Conservation (phyloP, 2,329 filamentous ascomycete species). For the Verticillium tricorpus region DNA sequence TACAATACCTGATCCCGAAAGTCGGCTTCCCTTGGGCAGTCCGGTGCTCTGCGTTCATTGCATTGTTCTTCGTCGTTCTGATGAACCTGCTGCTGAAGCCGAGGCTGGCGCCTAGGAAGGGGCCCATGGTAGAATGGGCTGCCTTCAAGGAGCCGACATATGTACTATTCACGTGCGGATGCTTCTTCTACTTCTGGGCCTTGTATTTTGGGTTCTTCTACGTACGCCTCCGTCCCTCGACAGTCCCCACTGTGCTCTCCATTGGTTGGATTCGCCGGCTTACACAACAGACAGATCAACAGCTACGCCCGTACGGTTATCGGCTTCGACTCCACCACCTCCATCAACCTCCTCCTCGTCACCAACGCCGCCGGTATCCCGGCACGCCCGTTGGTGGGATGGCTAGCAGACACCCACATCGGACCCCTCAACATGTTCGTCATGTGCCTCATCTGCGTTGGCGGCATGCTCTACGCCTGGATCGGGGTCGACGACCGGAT, state of each 20-base stretch:
- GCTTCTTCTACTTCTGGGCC: slow-evolving; percentile 40
- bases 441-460: slow-evolving; percentile 20
- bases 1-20: slow-evolving; percentile 52
- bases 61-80: slow-evolving; percentile 37
- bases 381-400: slow-evolving; percentile 49
- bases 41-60: slow-evolving; percentile 57
- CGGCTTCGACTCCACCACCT: slow-evolving; percentile 37
- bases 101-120: slow-evolving; percentile 43
- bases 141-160: slow-evolving; percentile 48
- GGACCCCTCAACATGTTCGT: slow-evolving; percentile 53
- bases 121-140: slow-evolving; percentile 43
- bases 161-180: slow-evolving; percentile 24
- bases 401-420: slow-evolving; percentile 47
- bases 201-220: slow-evolving; percentile 47
- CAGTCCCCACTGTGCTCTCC: not conserved
- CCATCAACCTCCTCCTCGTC: slow-evolving; percentile 54
- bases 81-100: slow-evolving; percentile 39
- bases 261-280: not conserved
- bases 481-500: slow-evolving; percentile 36
- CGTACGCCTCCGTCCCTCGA: slow-evolving; percentile 19
- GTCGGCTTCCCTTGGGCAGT: slow-evolving; percentile 63
- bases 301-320: slow-evolving; percentile 36
- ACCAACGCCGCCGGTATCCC: slow-evolving; percentile 55
- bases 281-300: slow-evolving; percentile 24
- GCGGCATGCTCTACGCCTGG: slow-evolving; percentile 46